Percentiles rank a stretch among this genome's conserved stretches.
These are phyloP conservation scores for Sonneratia caseolaris DNA, from an alignment of 345 rosid genomes.

Conservation along the genomic window DNA sequence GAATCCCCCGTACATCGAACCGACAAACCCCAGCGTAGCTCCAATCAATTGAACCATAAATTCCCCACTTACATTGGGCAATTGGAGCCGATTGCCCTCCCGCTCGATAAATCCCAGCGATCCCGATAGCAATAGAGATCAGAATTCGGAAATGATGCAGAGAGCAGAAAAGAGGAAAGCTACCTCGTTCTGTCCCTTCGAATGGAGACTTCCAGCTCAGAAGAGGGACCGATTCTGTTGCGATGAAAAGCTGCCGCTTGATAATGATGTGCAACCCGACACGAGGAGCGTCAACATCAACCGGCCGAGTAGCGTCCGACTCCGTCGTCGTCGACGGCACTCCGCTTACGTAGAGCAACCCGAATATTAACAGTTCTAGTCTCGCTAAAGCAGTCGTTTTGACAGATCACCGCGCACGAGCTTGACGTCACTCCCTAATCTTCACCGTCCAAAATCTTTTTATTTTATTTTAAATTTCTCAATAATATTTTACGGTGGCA, in stretches of 20 bases:
- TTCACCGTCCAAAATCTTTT: too few species aligned
- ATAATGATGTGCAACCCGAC: not conserved
- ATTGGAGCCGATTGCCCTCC: not conserved
- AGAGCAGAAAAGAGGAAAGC: not conserved
- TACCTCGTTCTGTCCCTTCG: not conserved
- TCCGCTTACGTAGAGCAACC: too few species aligned
- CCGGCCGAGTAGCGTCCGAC: too few species aligned
- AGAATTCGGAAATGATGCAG: not conserved
- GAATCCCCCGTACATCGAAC: not conserved
- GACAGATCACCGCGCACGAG: too few species aligned
- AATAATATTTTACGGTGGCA: too few species aligned
- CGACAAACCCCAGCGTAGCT: not conserved
- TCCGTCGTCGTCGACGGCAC: too few species aligned
- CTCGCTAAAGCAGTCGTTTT: too few species aligned
- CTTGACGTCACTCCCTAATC: too few species aligned
- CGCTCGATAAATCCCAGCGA: not conserved
- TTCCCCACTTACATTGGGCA: not conserved
- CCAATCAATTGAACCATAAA: not conserved
- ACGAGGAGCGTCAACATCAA: not conserved
- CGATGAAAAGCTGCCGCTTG: slow-evolving; percentile 4
- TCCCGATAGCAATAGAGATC: not conserved
- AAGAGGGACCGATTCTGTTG: not conserved
- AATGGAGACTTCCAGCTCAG: not conserved
- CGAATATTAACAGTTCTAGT: too few species aligned
- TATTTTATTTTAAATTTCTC: too few species aligned